Base-by-base conservation (phyloP, 176 grass and related monocot species). In the Aegilops sharonensis region DNA sequence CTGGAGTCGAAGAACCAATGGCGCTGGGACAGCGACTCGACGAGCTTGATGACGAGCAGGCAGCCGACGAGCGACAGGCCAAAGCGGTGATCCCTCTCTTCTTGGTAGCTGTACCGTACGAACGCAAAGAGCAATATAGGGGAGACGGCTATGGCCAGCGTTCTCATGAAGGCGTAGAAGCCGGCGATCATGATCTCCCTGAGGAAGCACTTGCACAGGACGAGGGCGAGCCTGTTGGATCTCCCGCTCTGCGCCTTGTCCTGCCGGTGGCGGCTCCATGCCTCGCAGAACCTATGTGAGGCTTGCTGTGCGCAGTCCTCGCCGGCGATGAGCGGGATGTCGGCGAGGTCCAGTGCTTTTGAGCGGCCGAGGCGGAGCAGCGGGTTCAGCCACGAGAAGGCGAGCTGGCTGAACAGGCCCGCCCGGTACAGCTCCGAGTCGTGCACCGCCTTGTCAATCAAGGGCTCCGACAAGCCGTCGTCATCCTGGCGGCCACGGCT, bases 371-470 rank as follows among this genome's bases (percentile, higher is more conserved):
- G 24, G 23, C 83, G 86, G 36, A 98, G 91, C 63, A 98, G 88
- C 62, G 88, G 89, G 70, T 94, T 92, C 5, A 98, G 45, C 95
- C 95, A 98, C 14, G 93, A 98, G 85, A 98, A 95, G 25, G 95
- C 75, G 11, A 98, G 72, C 89, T 85, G 81, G 45, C 88, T 64
- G 67, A 94, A 84, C 62, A 94, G 23, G n/a, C 93, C 93, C 2
- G 91, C 50, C 13, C 68, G 70, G 77, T 88, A 87, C 3, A 89
- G 24, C 20, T 91, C 81, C 5, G 91, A 89, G 35, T 67, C 70
- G 25, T 83, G 89, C 30, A 23, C 52, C 12, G 45, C 36, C 14
- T 93, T 63, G 25, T 78, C 37, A 35, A 84, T 66, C 85, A 94
- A 83, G 37, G 91, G 90, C 79, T 87, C 85, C 6, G 78, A 89